Evolutionary conservation across 176 grass and related monocot species (phyloP).

Genomic region (Avena atlantica): DNA sequence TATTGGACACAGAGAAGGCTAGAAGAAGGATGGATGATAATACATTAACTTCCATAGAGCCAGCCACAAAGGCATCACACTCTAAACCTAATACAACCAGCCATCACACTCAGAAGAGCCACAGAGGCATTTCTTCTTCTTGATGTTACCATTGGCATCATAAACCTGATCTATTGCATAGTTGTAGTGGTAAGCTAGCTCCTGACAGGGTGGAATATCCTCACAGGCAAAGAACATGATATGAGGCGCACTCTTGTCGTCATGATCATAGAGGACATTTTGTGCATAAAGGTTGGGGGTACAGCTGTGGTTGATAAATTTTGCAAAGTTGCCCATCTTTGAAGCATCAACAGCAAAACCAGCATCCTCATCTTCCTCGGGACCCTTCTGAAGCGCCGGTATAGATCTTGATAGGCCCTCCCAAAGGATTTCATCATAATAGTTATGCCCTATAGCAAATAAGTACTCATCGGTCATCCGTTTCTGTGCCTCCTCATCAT

Average conservation of each 20-base stretch:
- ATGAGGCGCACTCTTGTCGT: slow-evolving; percentile 67
- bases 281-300: slow-evolving; percentile 80
- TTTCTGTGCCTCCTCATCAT: slow-evolving; percentile 75
- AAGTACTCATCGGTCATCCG: slow-evolving; percentile 75
- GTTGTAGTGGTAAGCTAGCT: slow-evolving; percentile 81
- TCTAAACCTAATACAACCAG: slow-evolving; percentile 72
- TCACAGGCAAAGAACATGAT: slow-evolving; percentile 84
- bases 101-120: slow-evolving; percentile 70
- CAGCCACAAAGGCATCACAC: slow-evolving; percentile 19
- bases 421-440: slow-evolving; percentile 78
- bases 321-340: slow-evolving; percentile 70
- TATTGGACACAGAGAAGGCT: slow-evolving; percentile 13
- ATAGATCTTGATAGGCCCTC: slow-evolving; percentile 78
- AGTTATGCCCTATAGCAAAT: slow-evolving; percentile 81
- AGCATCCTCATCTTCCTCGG: slow-evolving; percentile 36
- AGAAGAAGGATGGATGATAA: neutral
- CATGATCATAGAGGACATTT: slow-evolving; percentile 81
- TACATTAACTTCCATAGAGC: slow-evolving; percentile 23
- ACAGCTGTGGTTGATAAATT: slow-evolving; percentile 84
- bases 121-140: slow-evolving; percentile 81
- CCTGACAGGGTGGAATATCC: slow-evolving; percentile 64
- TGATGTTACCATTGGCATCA: slow-evolving; percentile 80
- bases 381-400: slow-evolving; percentile 68
- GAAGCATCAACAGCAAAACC: slow-evolving; percentile 77
- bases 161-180: slow-evolving; percentile 78